Base-by-base conservation (phyloP, 2,329 filamentous ascomycete genomes). In the Lasiodiplodia citricola region DNA sequence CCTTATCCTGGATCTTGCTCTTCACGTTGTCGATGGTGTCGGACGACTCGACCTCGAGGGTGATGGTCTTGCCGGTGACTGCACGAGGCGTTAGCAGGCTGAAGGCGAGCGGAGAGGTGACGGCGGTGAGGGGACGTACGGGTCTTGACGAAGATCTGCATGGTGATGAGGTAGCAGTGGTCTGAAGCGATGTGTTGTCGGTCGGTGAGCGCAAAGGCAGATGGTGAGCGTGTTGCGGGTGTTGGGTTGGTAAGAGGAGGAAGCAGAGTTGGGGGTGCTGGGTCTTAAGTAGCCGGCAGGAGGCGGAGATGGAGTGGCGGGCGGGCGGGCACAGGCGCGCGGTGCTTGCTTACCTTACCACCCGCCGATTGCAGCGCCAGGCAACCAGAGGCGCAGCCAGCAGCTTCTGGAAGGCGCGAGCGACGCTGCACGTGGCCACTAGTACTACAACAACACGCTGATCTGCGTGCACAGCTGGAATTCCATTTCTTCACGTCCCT, bases 71-170 rank as follows among this genome's bases (percentile, higher is more conserved):
- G 75, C 88, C 88, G 71, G 88, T 90, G 66, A 90, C 86, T 88
- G 77, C 73, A 55, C 58, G 35, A 16, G 18, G 52, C 72, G 78
- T 81, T 75, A 82, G 82, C 77, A 67, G 52, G 58, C 47, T 63
- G 70, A 50, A 47, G 68, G 71, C 70, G 64, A 73, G 70, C 68
- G 68, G 69, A 35, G 7, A 35, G 69, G 72, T 70, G 66, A 72
- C 72, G 71, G 75, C 74, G 73, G 74, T 72, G 75, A 77, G 74
- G 73, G 44, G 76, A 91, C 91, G 88, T 86, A 93, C 91, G 88
- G 76, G 94, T 97, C 91, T 97, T 97, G 78, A 97, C 94, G 84
- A 97, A 97, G 87, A 97, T 97, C 88, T 97, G 94, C 94, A 97
- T 96, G 82, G 74, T 90, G 83, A 73, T n/a, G 64, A 50, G 41